Conservation (phyloP, 2,329 filamentous ascomycete species). For the Fusarium redolens region DNA sequence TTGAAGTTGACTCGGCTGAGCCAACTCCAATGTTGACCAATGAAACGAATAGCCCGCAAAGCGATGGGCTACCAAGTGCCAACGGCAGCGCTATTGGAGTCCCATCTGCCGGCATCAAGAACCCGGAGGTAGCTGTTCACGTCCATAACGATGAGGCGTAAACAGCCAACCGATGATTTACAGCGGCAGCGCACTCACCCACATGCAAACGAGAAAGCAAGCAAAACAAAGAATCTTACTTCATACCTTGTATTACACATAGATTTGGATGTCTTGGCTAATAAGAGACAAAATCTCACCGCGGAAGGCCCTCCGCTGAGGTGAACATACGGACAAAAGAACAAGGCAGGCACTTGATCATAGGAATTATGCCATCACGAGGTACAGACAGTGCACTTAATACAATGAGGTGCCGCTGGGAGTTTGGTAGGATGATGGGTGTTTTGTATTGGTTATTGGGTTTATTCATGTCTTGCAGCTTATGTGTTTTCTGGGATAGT, state of each 20-base stretch:
- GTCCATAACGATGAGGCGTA: conserved; percentile 50
- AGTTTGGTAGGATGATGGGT: conserved; percentile 13
- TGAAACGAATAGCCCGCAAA: conserved; percentile 76
- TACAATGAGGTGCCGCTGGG: background rate
- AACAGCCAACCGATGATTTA: background rate
- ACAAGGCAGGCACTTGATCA: conserved; percentile 32
- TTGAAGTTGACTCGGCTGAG: conserved; percentile 63
- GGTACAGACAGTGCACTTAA: conserved; percentile 29
- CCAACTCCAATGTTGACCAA: conserved; percentile 75
- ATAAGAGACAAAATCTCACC: conserved; percentile 2
- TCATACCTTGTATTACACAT: conserved; percentile 34
- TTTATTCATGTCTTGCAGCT: background rate
- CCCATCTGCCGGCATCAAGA: conserved; percentile 46
- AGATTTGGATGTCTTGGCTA: conserved; percentile 13
- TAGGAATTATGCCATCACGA: conserved; percentile 35
- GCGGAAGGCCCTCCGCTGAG: conserved; percentile 4
- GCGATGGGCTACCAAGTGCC: conserved; percentile 72
- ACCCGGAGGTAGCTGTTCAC: conserved; percentile 32
- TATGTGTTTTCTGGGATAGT: background rate
- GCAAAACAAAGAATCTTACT: background rate
- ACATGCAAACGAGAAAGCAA: background rate
- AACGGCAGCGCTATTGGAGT: conserved; percentile 65
- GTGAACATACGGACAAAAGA: conserved; percentile 15
- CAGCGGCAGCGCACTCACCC: background rate
- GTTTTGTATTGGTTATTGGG: conserved; percentile 22